Conservation (phyloP, 306 rosid species). For the Vigna nakashimae region DNA sequence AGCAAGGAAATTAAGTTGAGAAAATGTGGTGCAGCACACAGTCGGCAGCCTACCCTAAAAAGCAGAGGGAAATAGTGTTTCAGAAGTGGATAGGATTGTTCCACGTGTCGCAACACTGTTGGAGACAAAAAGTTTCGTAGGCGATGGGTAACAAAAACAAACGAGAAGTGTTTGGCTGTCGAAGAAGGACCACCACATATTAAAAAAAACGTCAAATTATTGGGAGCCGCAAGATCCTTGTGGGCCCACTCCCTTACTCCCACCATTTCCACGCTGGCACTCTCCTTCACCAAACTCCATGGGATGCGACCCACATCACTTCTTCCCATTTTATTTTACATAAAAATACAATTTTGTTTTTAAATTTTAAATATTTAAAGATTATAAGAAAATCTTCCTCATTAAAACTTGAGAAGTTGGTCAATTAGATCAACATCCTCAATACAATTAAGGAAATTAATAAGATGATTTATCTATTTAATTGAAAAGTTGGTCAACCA, state of each 20-base stretch:
- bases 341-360: no score
- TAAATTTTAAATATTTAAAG: no score
- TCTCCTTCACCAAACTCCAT: no score
- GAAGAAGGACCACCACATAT: not conserved
- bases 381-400: no score
- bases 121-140: not conserved
- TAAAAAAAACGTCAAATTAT: not conserved
- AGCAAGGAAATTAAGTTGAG: no score
- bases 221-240: constrained; percentile 37
- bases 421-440: no score
- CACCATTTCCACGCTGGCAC: constrained; percentile 14
- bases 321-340: no score
- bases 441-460: no score
- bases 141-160: constrained; percentile 8
- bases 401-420: no score
- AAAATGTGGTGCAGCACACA: not conserved
- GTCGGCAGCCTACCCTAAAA: constrained; percentile 2
- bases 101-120: not conserved
- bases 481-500: no score
- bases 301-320: no score
- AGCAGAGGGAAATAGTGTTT: not conserved
- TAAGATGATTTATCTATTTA: no score
- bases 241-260: not conserved
- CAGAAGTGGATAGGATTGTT: not conserved
- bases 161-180: not conserved